Evolutionary conservation across 2,329 filamentous ascomycete species (phyloP).

Genomic region (Tothia fuscella): DNA sequence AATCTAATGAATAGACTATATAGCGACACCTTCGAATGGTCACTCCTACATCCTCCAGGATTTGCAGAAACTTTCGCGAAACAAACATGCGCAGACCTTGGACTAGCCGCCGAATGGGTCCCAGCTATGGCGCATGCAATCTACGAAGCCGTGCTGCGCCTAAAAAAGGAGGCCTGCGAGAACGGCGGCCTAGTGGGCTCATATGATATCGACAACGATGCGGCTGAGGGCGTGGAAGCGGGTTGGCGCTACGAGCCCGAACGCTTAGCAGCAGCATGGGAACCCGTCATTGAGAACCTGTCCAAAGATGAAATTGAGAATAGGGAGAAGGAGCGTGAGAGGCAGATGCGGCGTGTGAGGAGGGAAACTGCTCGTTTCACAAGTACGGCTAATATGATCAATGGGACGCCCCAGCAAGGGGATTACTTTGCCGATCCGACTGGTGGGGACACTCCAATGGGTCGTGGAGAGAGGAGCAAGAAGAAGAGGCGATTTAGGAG

Average conservation of each 20-base stretch:
- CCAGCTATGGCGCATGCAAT: constrained; percentile 92
- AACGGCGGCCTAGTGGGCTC: constrained; percentile 72
- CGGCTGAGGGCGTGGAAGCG: constrained; percentile 67
- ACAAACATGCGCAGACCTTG: constrained; percentile 83
- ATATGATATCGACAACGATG: constrained; percentile 77
- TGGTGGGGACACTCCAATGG: constrained; percentile 65
- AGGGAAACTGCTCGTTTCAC: constrained; percentile 89
- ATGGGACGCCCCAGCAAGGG: constrained; percentile 39
- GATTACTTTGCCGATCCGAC: constrained; percentile 49
- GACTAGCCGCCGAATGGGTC: constrained; percentile 83
- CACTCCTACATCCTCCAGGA: constrained; percentile 77
- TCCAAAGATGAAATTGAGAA: constrained; percentile 97
- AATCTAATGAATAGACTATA: constrained; percentile 86
- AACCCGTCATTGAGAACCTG: constrained; percentile 44
- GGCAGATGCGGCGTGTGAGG: constrained; percentile 74
- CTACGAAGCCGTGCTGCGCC: constrained; percentile 80
- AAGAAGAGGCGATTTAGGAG: constrained; percentile 90
- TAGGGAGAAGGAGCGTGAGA: constrained; percentile 83
- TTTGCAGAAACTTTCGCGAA: constrained; percentile 88
- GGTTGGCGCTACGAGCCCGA: constrained; percentile 96
- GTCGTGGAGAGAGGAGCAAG: constrained; percentile 82
- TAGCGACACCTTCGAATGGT: constrained; percentile 98
- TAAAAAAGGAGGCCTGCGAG: constrained; percentile 96
- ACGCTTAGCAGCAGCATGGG: constrained; percentile 52
- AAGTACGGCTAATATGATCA: too few relatives aligned